A percentile compares a stretch with the other conserved stretches of the same genome.
Evolutionary conservation across 2,329 filamentous ascomycete species (phyloP).

Genomic region (Phoma herbarum): DNA sequence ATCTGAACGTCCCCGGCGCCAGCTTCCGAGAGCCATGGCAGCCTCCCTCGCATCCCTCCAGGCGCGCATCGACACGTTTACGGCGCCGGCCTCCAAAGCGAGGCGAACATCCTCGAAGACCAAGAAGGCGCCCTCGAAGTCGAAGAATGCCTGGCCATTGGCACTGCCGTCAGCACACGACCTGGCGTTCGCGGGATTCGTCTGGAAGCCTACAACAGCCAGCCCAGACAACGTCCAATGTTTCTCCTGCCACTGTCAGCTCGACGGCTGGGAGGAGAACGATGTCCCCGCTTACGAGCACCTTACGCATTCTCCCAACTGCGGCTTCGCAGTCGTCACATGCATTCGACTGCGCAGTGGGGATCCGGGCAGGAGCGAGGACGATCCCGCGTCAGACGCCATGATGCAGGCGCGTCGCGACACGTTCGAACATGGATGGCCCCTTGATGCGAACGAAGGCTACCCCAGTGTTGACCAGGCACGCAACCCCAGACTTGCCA

Average conservation of each 20-base stretch:
- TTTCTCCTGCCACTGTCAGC: slow-evolving; percentile 82
- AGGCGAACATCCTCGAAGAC: slow-evolving; percentile 73
- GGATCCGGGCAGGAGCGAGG: slow-evolving; percentile 68
- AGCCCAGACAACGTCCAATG: slow-evolving; percentile 90
- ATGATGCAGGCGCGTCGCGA: slow-evolving; percentile 80
- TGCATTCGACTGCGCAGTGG: slow-evolving; percentile 67
- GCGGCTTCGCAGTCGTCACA: slow-evolving; percentile 81
- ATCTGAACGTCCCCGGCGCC: not conserved
- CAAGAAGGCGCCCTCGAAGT: slow-evolving; percentile 58
- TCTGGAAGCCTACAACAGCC: slow-evolving; percentile 77
- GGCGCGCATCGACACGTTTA: slow-evolving; percentile 83
- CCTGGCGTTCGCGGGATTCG: slow-evolving; percentile 92
- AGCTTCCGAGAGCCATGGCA: slow-evolving; percentile 34
- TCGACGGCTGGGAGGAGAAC: slow-evolving; percentile 91
- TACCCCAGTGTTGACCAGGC: slow-evolving; percentile 71
- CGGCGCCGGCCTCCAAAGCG: slow-evolving; percentile 68
- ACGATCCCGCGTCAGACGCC: slow-evolving; percentile 75
- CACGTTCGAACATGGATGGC: slow-evolving; percentile 88
- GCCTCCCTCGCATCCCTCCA: slow-evolving; percentile 69
- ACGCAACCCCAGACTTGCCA: slow-evolving; percentile 17
- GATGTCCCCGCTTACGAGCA: slow-evolving; percentile 89
- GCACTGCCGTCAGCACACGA: slow-evolving; percentile 70
- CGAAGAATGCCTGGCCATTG: slow-evolving; percentile 75
- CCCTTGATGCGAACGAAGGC: slow-evolving; percentile 69
- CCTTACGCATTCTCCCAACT: slow-evolving; percentile 79